Conservation (phyloP, 2,329 filamentous ascomycete species). For the Chaetomiaceae sp. region DNA sequence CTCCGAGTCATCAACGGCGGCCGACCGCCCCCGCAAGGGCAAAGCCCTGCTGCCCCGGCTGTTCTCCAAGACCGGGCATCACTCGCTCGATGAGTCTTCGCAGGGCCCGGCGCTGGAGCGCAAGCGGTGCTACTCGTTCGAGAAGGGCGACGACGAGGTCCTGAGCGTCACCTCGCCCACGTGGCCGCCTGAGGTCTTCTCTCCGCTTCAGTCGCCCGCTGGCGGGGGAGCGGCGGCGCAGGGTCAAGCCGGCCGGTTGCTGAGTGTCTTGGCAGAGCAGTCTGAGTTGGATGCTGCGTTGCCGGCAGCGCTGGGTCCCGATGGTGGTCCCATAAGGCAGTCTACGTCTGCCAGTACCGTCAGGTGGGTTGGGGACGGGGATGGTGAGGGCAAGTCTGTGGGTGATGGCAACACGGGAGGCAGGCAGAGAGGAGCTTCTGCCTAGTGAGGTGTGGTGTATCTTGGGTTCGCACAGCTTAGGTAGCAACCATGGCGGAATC, state of each 20-base stretch:
- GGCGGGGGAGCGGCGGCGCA: not conserved
- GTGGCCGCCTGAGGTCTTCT: not conserved
- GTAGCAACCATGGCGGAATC: no score
- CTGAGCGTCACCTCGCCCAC: slow-evolving; percentile 4
- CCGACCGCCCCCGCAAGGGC: not conserved
- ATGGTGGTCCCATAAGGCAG: no score
- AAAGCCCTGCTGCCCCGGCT: not conserved
- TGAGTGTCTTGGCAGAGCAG: not conserved
- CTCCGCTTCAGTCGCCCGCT: not conserved
- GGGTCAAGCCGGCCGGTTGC: not conserved
- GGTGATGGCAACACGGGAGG: no score
- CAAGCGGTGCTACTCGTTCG: slow-evolving; percentile 7
- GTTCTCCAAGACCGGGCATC: not conserved
- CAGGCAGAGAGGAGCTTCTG: no score
- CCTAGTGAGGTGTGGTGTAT: no score
- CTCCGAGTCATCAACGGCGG: not conserved
- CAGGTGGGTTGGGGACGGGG: no score
- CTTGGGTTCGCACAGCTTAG: no score
- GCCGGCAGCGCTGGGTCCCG: no score
- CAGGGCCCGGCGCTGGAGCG: not conserved
- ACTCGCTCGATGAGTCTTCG: not conserved
- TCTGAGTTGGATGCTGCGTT: no score
- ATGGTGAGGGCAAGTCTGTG: no score
- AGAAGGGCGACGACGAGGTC: slow-evolving; percentile 10
- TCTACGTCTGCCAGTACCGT: not conserved